These are phyloP conservation scores for Cetradonia linearis DNA, from an alignment of 495 filamentous ascomycete species.

Conservation along the genomic window DNA sequence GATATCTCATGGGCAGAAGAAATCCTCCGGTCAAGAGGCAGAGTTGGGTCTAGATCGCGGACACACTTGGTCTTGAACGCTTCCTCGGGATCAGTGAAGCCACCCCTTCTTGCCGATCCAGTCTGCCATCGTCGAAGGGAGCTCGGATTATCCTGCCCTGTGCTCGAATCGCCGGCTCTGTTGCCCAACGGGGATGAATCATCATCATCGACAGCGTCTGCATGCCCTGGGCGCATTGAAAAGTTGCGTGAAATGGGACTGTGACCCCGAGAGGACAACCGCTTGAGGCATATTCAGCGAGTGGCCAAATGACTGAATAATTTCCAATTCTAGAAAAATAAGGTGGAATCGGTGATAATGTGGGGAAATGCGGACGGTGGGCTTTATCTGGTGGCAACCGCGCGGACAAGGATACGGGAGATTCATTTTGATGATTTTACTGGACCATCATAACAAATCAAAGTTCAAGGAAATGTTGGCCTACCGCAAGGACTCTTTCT, in stretches of 20 bases:
- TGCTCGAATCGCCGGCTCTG: neutral
- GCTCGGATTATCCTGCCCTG: neutral
- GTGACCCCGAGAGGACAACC: neutral
- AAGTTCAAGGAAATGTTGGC: neutral
- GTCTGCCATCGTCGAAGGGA: neutral
- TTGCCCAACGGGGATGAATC: neutral
- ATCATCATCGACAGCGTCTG: neutral
- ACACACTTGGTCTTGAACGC: constrained; percentile 12
- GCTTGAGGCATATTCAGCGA: neutral
- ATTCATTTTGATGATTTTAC: neutral
- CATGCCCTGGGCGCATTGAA: constrained; percentile 5
- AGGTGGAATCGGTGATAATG: neutral
- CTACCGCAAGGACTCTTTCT: constrained; percentile 3
- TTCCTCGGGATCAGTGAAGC: constrained; percentile 5
- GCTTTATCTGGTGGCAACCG: neutral
- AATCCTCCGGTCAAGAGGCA: constrained; percentile 44
- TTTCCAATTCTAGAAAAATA: neutral
- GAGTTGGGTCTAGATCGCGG: constrained; percentile 30
- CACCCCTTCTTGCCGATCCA: neutral
- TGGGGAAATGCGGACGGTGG: neutral
- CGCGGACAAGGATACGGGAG: neutral
- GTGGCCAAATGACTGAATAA: no score
- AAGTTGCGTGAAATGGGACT: neutral
- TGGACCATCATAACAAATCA: neutral
- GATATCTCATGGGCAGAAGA: constrained; percentile 37